phyloP scores from a whole-genome alignment of 768 basidiomycete genomes.

The Chalciporus pseudorubinellus region DNA sequence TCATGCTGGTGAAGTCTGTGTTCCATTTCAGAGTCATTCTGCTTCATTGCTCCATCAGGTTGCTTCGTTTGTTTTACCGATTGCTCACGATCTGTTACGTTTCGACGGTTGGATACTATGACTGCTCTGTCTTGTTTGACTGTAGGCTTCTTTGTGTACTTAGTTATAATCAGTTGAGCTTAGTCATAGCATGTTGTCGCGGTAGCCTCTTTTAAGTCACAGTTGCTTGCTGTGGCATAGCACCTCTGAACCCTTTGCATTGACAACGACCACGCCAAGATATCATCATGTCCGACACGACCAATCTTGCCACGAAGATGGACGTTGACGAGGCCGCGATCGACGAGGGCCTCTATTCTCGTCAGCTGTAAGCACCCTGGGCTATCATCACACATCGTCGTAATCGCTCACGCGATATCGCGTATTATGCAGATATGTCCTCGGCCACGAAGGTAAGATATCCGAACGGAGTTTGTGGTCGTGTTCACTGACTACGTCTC shows the following conservation, averaged over 20 bases:
- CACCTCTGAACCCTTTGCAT: conserved; percentile 6
- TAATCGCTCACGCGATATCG: conserved; percentile 20
- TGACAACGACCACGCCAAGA: conserved; percentile 2
- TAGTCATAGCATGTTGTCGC: conserved; percentile 12
- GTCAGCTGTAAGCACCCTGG: conserved; percentile 70
- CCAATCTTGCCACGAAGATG: conserved; percentile 53
- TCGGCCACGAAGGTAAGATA: conserved; percentile 86
- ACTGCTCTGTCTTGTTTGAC: too few relatives aligned
- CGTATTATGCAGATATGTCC: conserved; percentile 67
- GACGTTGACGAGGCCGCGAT: conserved; percentile 85
- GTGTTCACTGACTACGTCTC: conserved; percentile 16
- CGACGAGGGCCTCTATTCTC: conserved; percentile 92
- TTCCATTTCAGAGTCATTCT: background rate
- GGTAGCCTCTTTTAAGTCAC: background rate
- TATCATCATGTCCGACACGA: conserved; percentile 36
- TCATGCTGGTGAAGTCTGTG: background rate
- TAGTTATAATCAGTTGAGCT: conserved; percentile 9
- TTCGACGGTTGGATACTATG: too few relatives aligned
- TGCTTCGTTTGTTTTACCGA: background rate
- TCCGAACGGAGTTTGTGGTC: background rate
- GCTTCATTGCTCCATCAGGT: background rate
- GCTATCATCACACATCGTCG: conserved; percentile 12
- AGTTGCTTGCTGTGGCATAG: background rate
- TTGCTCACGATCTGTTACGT: background rate
- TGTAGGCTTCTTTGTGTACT: background rate